These are phyloP conservation scores for Sordariomycetes sp. DNA, from an alignment of 2,329 filamentous ascomycete genomes.

Conservation along the genomic window DNA sequence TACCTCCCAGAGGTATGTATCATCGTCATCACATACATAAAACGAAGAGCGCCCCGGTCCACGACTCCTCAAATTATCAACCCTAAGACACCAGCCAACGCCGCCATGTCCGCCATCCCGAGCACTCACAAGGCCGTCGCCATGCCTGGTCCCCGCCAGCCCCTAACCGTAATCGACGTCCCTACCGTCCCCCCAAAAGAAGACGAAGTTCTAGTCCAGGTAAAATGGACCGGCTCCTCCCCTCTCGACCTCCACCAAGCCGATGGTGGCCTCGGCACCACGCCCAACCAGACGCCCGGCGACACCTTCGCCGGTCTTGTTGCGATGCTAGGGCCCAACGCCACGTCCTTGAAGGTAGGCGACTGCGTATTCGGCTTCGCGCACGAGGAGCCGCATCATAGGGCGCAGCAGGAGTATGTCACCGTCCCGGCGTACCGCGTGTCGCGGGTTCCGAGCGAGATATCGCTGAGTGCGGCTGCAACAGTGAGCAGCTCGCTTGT, in stretches of 20 bases:
- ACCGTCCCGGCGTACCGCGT: slow-evolving; percentile 36
- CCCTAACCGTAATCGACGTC: slow-evolving; percentile 45
- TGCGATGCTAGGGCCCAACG: slow-evolving; percentile 30
- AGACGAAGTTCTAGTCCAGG: slow-evolving; percentile 37
- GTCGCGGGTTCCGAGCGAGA: slow-evolving; percentile 26
- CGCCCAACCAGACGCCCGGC: slow-evolving; percentile 36
- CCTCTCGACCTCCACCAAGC: slow-evolving; percentile 49
- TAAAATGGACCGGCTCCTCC: slow-evolving; percentile 45
- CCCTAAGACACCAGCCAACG: background rate
- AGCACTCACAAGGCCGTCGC: slow-evolving; percentile 55
- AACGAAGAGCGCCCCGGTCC: no score
- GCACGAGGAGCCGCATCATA: slow-evolving; percentile 29
- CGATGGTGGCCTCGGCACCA: slow-evolving; percentile 39
- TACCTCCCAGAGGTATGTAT: background rate
- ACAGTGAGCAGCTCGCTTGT: slow-evolving; percentile 44
- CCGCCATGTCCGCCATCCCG: slow-evolving; percentile 31
- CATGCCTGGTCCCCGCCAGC: slow-evolving; percentile 34
- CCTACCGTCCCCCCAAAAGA: slow-evolving; percentile 17
- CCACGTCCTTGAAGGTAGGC: slow-evolving; percentile 30
- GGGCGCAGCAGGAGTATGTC: slow-evolving; percentile 40
- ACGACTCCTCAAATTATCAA: background rate
- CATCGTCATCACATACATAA: background rate
- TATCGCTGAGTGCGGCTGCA: slow-evolving; percentile 30
- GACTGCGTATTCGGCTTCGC: slow-evolving; percentile 44
- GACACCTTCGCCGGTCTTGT: slow-evolving; percentile 38